Conservation (phyloP, 805 yeast genomes). For the Debaryomyces maramus region DNA sequence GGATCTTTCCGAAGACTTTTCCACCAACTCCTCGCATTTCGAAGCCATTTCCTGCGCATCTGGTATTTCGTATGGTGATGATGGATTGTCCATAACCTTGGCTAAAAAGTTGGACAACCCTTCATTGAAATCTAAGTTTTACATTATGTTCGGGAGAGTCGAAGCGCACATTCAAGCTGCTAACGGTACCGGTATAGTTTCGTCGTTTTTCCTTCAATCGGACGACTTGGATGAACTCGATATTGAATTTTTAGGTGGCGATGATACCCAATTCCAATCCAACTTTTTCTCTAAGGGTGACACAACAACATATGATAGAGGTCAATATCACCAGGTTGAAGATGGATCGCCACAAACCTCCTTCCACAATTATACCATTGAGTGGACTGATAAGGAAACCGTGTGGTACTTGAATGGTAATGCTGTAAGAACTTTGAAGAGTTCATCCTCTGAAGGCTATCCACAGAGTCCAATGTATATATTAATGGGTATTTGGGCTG, state of each 20-base stretch:
- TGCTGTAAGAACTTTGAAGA: conserved; percentile 61
- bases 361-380: conserved; percentile 76
- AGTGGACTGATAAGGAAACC: conserved; percentile 68
- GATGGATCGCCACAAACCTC: conserved; percentile 50
- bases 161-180: conserved; percentile 72
- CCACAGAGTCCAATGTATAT: conserved; percentile 86
- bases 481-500: conserved; percentile 73
- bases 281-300: conserved; percentile 80
- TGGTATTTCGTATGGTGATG: conserved; percentile 35
- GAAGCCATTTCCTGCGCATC: conserved; percentile 39
- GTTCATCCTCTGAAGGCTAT: conserved; percentile 58
- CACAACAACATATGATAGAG: conserved; percentile 74
- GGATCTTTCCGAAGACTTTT: conserved; percentile 53
- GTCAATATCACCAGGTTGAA: conserved; percentile 59
- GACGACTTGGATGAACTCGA: conserved; percentile 90
- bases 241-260: conserved; percentile 82
- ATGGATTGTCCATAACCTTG: conserved; percentile 62
- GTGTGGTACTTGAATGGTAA: conserved; percentile 72
- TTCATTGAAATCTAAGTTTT: conserved; percentile 67
- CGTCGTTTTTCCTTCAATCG: conserved; percentile 72
- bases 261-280: conserved; percentile 68
- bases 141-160: conserved; percentile 82
- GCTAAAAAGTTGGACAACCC: conserved; percentile 71
- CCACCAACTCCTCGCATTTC: conserved; percentile 45
- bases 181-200: conserved; percentile 72